Base-by-base conservation (phyloP, 2,329 filamentous ascomycete genomes). In the Exophiala xenobiotica region DNA sequence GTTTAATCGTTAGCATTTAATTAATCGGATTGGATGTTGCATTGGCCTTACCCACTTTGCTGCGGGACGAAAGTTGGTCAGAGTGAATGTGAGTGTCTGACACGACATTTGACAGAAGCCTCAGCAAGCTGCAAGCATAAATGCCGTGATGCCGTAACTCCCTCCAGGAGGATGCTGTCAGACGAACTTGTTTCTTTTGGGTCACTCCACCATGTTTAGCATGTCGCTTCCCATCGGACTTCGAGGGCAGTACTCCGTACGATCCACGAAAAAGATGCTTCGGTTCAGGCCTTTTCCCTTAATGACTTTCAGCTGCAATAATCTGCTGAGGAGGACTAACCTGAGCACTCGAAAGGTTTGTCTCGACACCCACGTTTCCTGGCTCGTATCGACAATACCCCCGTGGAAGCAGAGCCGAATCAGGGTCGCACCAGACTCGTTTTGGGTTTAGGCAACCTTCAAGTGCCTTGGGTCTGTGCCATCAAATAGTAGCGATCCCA, bases 391-490 rank as follows among this genome's bases (percentile, higher is more conserved):
- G 38, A 22, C 38, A 20, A 40, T 22, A 40, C 38, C 18, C 14
- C 38, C 23, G n/a, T n/a, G n/a, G 11, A 46, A 16, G 37, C 50
- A 57, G 46, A 49, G 45, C 40, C 45, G 31, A 52, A 55, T 52
- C 46, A 47, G 48, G 53, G 49, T 49, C 45, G 33, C 53, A 56
- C 53, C 53, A 56, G 46, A 19, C 20, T 49, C 46, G 20, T 42
- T 56, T 50, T 49, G 29, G 40, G 49, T 39, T 50, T 56, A 56
- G 53, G 33, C 42, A 35, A 19, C 46, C 14, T 42, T 43, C 46
- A 45, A 45, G 19, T 26, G 49, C 38, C 43, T 35, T 42, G 40
- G 31, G 31, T 33, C 29, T 16, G 27, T 42, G 49, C 40, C 18
- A 46, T 43, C 37, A 35, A 33, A 38, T 27, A 22, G 16, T 19